Evolutionary conservation across 306 rosid genomes (phyloP).

Genomic region (Sicyos edulis): DNA sequence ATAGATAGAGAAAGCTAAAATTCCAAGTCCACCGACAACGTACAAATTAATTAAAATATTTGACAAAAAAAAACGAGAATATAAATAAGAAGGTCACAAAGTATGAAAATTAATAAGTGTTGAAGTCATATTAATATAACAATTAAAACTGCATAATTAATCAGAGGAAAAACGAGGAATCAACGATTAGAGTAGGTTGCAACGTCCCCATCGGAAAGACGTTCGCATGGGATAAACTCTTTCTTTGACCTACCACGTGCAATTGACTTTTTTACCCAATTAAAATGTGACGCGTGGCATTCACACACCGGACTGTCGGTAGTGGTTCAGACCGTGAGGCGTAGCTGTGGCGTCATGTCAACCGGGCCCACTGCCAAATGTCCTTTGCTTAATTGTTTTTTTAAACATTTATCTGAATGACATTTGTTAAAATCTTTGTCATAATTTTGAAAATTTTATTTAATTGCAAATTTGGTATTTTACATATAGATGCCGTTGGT

Average conservation of each 20-base stretch:
- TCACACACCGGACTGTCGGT: slow-evolving; percentile 5
- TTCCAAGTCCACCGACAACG: slow-evolving; percentile 11
- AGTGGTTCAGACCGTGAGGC: slow-evolving; percentile 1
- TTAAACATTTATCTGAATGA: background rate
- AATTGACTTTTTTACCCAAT: background rate
- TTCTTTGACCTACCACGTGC: slow-evolving; percentile 10
- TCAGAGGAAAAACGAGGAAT: background rate
- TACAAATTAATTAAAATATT: slow-evolving; percentile 9
- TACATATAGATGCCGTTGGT: no score
- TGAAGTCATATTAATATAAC: background rate
- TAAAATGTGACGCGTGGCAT: background rate
- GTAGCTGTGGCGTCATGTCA: slow-evolving; percentile 11
- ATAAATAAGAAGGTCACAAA: background rate
- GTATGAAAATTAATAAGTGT: background rate
- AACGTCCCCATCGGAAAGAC: slow-evolving; percentile 13
- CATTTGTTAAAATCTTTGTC: background rate
- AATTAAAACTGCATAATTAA: background rate
- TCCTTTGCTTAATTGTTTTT: background rate
- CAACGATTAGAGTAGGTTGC: slow-evolving; percentile 2
- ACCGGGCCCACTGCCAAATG: background rate
- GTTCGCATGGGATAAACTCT: slow-evolving; percentile 12
- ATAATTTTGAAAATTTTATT: no score
- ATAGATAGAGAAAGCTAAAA: background rate
- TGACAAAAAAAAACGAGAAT: background rate
- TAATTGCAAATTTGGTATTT: no score